Conservation (phyloP, 805 yeast genomes). For the Ogataea ganodermae region DNA sequence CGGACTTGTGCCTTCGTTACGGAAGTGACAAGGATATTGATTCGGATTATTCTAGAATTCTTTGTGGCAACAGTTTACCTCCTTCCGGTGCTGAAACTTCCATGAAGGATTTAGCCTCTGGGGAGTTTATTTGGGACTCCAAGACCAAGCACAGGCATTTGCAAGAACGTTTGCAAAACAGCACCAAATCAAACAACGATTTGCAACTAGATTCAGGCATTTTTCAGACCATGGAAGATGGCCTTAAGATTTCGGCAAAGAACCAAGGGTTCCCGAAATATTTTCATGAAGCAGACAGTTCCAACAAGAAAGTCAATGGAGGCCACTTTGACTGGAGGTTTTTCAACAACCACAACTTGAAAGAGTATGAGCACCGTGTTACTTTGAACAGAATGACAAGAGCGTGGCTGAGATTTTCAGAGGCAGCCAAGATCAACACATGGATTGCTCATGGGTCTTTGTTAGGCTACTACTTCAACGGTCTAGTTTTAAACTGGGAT, state of each 20-base stretch:
- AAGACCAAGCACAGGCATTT: neutral
- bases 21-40: slow-evolving; percentile 1
- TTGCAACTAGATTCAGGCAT: neutral
- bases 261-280: slow-evolving; percentile 32
- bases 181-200: too few relatives aligned
- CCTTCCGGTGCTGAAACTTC: neutral
- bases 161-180: neutral
- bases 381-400: slow-evolving; percentile 50
- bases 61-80: neutral
- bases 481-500: slow-evolving; percentile 62
- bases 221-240: slow-evolving; percentile 9
- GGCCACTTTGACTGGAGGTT: slow-evolving; percentile 51
- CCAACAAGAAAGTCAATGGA: slow-evolving; percentile 35
- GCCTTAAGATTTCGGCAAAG: neutral
- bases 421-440: slow-evolving; percentile 45
- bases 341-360: slow-evolving; percentile 33
- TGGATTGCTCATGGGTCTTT: slow-evolving; percentile 70
- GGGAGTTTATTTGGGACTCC: slow-evolving; percentile 16
- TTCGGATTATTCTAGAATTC: slow-evolving; percentile 10
- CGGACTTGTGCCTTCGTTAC: slow-evolving; percentile 4
- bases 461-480: slow-evolving; percentile 64
- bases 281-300: slow-evolving; percentile 44
- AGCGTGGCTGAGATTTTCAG: slow-evolving; percentile 55
- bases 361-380: slow-evolving; percentile 24
- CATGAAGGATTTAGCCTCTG: slow-evolving; percentile 3